Percentiles rank a stretch among this genome's conserved stretches.
These are phyloP conservation scores for Pythium pyrilobum DNA, from an alignment of 352 stramenopile species.

Conservation along the genomic window DNA sequence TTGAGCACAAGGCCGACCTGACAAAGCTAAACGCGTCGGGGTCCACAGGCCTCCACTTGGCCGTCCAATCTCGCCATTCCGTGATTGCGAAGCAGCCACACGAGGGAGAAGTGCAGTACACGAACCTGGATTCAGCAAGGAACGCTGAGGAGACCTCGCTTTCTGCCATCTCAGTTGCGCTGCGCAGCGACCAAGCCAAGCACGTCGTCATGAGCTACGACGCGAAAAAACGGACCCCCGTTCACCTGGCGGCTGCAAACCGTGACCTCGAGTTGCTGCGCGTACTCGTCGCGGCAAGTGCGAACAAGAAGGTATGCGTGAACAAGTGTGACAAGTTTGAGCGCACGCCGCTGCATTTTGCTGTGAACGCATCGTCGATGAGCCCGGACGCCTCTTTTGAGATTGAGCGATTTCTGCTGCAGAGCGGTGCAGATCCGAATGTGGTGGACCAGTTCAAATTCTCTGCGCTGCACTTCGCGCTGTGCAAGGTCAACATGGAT, in stretches of 20 bases:
- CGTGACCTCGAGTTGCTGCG: conserved; percentile 58
- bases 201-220: conserved; percentile 43
- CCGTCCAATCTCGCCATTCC: conserved; percentile 36
- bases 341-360: conserved; percentile 66
- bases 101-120: conserved; percentile 54
- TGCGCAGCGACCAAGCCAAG: conserved; percentile 38
- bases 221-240: conserved; percentile 37
- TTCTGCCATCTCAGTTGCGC: conserved; percentile 44
- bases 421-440: conserved; percentile 45
- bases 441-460: conserved; percentile 56
- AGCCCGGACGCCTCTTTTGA: conserved; percentile 71
- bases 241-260: conserved; percentile 56
- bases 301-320: conserved; percentile 31
- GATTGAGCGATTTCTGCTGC: conserved; percentile 64
- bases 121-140: conserved; percentile 18
- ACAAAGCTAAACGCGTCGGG: conserved; percentile 31
- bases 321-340: conserved; percentile 46
- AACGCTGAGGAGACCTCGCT: conserved; percentile 10
- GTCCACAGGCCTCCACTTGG: conserved; percentile 40
- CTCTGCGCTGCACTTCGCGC: conserved; percentile 53
- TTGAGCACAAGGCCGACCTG: conserved; percentile 43
- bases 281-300: conserved; percentile 31
- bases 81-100: conserved; percentile 44
- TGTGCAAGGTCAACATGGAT: conserved; percentile 64
- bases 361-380: conserved; percentile 63